Evolutionary conservation across 768 basidiomycete genomes (phyloP), one percentile per base, ranked within the genome.

Genomic region (Kwoniella newhampshirensis): DNA sequence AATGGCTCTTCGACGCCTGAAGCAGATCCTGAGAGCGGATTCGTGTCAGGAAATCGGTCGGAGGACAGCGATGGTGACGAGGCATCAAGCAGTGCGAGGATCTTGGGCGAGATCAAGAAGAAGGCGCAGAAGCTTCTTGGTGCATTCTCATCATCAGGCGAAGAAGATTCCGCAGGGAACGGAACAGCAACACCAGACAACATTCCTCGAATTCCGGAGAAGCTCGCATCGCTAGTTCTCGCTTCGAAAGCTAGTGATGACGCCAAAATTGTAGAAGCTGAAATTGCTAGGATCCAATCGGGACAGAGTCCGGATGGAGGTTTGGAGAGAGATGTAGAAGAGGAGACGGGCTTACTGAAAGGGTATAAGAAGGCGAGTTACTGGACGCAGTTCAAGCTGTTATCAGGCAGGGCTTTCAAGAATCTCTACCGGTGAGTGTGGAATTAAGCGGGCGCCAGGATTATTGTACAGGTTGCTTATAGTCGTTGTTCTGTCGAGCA

Each of bases 391-490:
- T 98, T 99, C 71, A 83, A 84, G 73, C 93, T 97, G 54, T 78
- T 99, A 73, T 96, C 91, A 73, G 93, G 93, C 23, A 79, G 96
- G 55, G 92, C 94, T 20, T 98, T 99, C 82, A 98, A 98, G 83
- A 98, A 98, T 71, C 77, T 99, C 58, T 98, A 99, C 75, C 82
- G 94, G 75, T 75, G 32, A 60, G 70, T 46, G 1, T n/a, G n/a
- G n/a, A n/a, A n/a, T n/a, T n/a, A n/a, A n/a, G n/a, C n/a, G n/a
- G n/a, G n/a, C n/a, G n/a, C n/a, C n/a, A n/a, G n/a, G n/a, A n/a
- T n/a, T n/a, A n/a, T n/a, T n/a, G n/a, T n/a, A n/a, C n/a, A n/a
- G n/a, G n/a, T n/a, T 42, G 40, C 40, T n/a, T 23, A 42, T 8
- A 60, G 52, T 39, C 40, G 32, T n/a, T n/a, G 4, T 23, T n/a